Base-by-base conservation (phyloP, 148 eudicot genomes). In the Amaranthus hypochondriacus region DNA sequence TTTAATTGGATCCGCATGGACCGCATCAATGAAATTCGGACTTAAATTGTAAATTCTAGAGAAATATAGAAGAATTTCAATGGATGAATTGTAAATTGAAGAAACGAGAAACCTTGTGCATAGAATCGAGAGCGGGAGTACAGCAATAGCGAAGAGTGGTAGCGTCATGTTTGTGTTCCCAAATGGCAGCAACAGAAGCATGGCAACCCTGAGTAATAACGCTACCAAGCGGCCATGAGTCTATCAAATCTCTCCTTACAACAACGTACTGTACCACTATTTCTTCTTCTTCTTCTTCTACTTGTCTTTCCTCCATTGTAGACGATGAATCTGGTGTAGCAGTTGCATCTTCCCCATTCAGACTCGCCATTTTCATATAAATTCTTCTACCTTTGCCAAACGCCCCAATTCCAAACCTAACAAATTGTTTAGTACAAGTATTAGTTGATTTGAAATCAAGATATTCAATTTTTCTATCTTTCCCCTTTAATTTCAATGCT, bases 201-300 rank as follows among this genome's bases (percentile, higher is more conserved):
- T 92, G 97, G 81, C 97, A 92, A 4, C 97, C 95, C 82, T 89
- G 97, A 2, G 97, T 87, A 0, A 92, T 89, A 4, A 92, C 88
- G 72, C 92, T 88, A 5, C 97, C 95, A 39, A 89, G 73, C 18
- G 95, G 97, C 97, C 97, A 92, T 28, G 81, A 77, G 72, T 92
- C 92, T 15, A 92, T 84, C 8, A 92, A 67, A 73, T 92, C 97
- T 68, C 92, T 83, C 77, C 97, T 81, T 60, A 92, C 80, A 49
- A 92, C 97, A 60, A 92, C 88, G 79, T 92, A 92, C 83, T 92
- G 97, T 5, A 92, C 84, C 71, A 89, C 14, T 52, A 83, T 83
- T 58, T 85, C 97, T 46, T 74, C 70, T 12, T 53, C 70, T 12
- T 53, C 15, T 0, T 6, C 68, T 39, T 21, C 47, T 39, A 18